These are phyloP conservation scores for Lepidium didymum DNA, from an alignment of 345 rosid species.

Conservation along the genomic window DNA sequence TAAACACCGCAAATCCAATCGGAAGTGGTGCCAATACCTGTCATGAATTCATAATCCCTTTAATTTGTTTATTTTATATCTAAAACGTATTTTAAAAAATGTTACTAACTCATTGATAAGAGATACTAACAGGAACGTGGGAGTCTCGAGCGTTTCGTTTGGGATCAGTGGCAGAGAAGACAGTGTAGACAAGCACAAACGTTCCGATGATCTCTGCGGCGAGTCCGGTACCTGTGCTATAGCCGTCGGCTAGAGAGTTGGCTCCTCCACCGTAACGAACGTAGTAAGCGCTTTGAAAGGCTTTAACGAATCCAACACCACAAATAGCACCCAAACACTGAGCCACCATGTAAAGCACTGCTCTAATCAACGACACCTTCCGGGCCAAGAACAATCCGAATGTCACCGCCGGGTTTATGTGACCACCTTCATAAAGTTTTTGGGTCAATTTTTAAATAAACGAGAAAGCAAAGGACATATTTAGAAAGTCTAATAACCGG, in stretches of 20 bases:
- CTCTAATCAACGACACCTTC: slow-evolving; percentile 64
- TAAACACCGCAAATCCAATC: slow-evolving; percentile 61
- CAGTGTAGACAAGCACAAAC: slow-evolving; percentile 77
- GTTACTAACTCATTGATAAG: neutral
- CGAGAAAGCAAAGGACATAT: neutral
- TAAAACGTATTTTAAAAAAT: neutral
- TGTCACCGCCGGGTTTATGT: slow-evolving; percentile 87
- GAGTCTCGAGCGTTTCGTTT: slow-evolving; percentile 81
- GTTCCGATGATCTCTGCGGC: slow-evolving; percentile 90
- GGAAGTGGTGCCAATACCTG: slow-evolving; percentile 66
- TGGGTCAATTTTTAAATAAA: neutral
- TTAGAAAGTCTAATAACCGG: neutral
- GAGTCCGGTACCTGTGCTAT: slow-evolving; percentile 50
- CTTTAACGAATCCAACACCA: slow-evolving; percentile 74
- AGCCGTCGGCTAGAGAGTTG: slow-evolving; percentile 41
- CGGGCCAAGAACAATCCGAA: slow-evolving; percentile 68
- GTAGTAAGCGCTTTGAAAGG: slow-evolving; percentile 54
- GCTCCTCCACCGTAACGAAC: slow-evolving; percentile 57
- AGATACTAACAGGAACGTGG: slow-evolving; percentile 65
- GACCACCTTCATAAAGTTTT: slow-evolving; percentile 42
- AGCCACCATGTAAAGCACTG: slow-evolving; percentile 63
- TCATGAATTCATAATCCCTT: neutral
- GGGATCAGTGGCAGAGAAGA: slow-evolving; percentile 86
- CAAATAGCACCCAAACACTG: slow-evolving; percentile 76
- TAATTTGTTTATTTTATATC: neutral